Evolutionary conservation across 805 yeast genomes (phyloP), one percentile per base, ranked within the genome.

Genomic region (Danielia oregonensis): DNA sequence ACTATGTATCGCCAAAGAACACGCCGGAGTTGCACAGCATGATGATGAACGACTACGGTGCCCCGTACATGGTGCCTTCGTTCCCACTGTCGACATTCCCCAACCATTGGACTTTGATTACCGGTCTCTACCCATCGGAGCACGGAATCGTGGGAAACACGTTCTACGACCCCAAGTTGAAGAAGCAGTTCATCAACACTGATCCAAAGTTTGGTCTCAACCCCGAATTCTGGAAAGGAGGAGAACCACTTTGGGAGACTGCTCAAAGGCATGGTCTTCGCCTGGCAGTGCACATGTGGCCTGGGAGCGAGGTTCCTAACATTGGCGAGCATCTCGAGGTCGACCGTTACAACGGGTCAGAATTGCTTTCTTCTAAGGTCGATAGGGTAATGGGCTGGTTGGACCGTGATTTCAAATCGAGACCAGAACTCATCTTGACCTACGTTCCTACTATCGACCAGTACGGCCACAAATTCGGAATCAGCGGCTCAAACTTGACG

Each of bases 271-370:
- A 83, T 39, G 81, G 79, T 5, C 71, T 82, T 2, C 62, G 63
- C 3, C 60, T 82, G 4, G 94, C 88, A 0, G 82, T 86, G n/a
- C 95, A 88, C 57, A 88, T 87, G 96, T 89, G 95, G 95, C 96
- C 96, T 0, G 96, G 96, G 2, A 78, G 88, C 39, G 95, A 87
- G 48, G 94, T 79, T 6, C 70, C 72, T 17, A 77, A 74, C 51
- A 61, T 60, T 5, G 63, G 62, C 10, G 52, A 55, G 22, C 49
- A 23, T 37, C 52, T 71, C 36, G 72, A 70, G 30, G 76, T 77
- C 22, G 93, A 82, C 44, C 59, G 61, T 35, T 89, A 74, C 60
- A 78, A 86, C 49, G 78, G 76, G 4, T 59, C 77, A 2, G 95
- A 85, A 57, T 45, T 70, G 0, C 59, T 86, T 11, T 64, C 73